Conservation (phyloP, 2,329 filamentous ascomycete genomes). For the Fusarium sp. region DNA sequence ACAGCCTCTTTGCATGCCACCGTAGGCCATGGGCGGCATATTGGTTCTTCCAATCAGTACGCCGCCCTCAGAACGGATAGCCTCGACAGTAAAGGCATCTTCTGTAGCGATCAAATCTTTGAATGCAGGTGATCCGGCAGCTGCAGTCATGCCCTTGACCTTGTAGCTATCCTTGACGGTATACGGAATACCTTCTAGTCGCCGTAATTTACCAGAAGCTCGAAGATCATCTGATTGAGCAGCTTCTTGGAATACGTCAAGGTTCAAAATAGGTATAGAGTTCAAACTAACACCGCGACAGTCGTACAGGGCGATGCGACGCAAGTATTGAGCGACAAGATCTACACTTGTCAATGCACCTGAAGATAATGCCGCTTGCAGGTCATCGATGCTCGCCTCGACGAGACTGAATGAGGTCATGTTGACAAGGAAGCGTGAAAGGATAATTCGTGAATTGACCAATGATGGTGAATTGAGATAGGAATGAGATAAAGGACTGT, state of each 20-base stretch:
- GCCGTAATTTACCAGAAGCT: slow-evolving; percentile 39
- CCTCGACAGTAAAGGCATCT: slow-evolving; percentile 66
- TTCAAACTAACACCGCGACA: slow-evolving; percentile 45
- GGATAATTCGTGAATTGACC: too few relatives aligned
- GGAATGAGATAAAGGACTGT: too few relatives aligned
- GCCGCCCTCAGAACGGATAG: slow-evolving; percentile 58
- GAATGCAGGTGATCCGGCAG: slow-evolving; percentile 70
- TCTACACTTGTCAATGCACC: slow-evolving; percentile 46
- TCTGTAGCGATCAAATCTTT: slow-evolving; percentile 63
- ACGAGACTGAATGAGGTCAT: background rate
- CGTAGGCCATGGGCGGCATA: slow-evolving; percentile 72
- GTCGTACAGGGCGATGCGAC: slow-evolving; percentile 48
- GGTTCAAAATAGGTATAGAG: slow-evolving; percentile 49
- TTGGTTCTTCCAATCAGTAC: slow-evolving; percentile 64
- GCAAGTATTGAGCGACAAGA: slow-evolving; percentile 48
- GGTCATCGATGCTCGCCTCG: background rate
- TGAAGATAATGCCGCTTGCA: slow-evolving; percentile 27
- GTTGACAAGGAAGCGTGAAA: background rate
- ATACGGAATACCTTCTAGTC: slow-evolving; percentile 69
- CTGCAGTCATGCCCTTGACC: slow-evolving; percentile 66
- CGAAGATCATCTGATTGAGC: slow-evolving; percentile 49
- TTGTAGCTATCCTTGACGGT: slow-evolving; percentile 73
- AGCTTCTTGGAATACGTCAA: slow-evolving; percentile 47
- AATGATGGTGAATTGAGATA: too few relatives aligned
- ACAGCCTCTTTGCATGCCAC: slow-evolving; percentile 70